phyloP scores from a whole-genome alignment of 148 eudicot genomes.

The Rhododendron ovatum region DNA sequence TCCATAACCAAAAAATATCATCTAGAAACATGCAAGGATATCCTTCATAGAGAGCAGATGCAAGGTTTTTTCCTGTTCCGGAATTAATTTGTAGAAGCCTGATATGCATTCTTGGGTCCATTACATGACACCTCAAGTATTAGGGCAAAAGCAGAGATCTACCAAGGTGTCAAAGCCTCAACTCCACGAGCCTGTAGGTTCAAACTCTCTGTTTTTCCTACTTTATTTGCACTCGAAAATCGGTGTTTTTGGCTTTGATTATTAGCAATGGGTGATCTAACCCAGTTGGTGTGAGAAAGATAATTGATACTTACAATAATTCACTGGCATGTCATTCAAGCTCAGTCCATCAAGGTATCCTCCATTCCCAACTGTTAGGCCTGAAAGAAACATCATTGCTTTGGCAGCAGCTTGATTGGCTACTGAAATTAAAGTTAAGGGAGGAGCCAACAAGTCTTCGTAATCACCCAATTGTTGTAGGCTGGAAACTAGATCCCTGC shows the following conservation, averaged over 20 bases:
- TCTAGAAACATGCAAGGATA: neutral
- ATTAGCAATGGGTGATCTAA: neutral
- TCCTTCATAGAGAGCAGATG: neutral
- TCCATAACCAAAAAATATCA: neutral
- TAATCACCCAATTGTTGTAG: constrained; percentile 72
- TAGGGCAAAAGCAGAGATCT: neutral
- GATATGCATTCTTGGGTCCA: neutral
- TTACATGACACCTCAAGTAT: neutral
- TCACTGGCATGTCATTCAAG: constrained; percentile 60
- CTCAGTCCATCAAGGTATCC: constrained; percentile 70
- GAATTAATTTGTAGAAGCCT: neutral
- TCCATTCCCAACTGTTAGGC: constrained; percentile 46
- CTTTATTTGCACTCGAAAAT: neutral
- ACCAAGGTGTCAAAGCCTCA: neutral
- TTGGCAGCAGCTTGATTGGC: constrained; percentile 94
- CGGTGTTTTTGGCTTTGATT: no score
- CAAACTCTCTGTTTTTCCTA: neutral
- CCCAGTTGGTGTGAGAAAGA: constrained; percentile 6
- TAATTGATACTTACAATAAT: constrained; percentile 57
- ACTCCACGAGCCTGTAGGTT: neutral
- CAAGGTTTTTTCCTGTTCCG: neutral
- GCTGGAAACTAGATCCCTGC: constrained; percentile 64
- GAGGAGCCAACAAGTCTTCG: constrained; percentile 80
- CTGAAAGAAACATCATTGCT: constrained; percentile 79
- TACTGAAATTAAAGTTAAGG: constrained; percentile 41